Percentiles rank a stretch among this genome's conserved stretches.
Conservation (phyloP, 2,329 filamentous ascomycete species). For the Neophaeococcomyces aloes region DNA sequence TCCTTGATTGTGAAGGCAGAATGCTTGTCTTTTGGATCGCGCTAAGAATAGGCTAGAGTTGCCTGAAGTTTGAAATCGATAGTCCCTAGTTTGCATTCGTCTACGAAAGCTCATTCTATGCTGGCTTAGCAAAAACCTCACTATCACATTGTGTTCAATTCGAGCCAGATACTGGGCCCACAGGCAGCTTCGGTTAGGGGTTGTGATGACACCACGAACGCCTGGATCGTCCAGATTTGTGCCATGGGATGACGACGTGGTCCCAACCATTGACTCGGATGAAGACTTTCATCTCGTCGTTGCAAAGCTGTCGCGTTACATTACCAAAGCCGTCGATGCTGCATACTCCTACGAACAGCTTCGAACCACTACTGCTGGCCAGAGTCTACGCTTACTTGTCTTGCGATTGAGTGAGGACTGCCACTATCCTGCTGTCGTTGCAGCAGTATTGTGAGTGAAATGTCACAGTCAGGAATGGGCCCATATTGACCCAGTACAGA, state of each 20-base stretch:
- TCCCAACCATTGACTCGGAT: slow-evolving; percentile 32
- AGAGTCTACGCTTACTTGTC: slow-evolving; percentile 30
- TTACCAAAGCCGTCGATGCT: slow-evolving; percentile 31
- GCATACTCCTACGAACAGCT: slow-evolving; percentile 37
- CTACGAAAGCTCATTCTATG: too few species aligned
- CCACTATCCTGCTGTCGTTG: slow-evolving; percentile 34
- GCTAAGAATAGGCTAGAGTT: too few species aligned
- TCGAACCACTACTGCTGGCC: slow-evolving; percentile 29
- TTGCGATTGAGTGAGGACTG: slow-evolving; percentile 31
- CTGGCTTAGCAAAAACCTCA: too few species aligned
- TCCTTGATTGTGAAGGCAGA: too few species aligned
- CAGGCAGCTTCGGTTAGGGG: too few species aligned
- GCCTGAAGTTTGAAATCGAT: too few species aligned
- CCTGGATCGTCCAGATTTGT: slow-evolving; percentile 15
- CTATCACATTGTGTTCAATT: too few species aligned
- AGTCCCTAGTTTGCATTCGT: too few species aligned
- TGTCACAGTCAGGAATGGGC: background rate
- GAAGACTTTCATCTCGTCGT: slow-evolving; percentile 32
- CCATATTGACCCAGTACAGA: slow-evolving; percentile 28
- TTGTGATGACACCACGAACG: slow-evolving; percentile 16
- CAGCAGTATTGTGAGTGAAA: slow-evolving; percentile 42
- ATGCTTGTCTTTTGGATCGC: too few species aligned
- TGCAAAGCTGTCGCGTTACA: slow-evolving; percentile 33
- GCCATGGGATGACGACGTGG: slow-evolving; percentile 24
- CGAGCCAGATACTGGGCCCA: too few species aligned